phyloP scores from a whole-genome alignment of 2,329 filamentous ascomycete species.

The Magnaporthiopsis rhizophila region DNA sequence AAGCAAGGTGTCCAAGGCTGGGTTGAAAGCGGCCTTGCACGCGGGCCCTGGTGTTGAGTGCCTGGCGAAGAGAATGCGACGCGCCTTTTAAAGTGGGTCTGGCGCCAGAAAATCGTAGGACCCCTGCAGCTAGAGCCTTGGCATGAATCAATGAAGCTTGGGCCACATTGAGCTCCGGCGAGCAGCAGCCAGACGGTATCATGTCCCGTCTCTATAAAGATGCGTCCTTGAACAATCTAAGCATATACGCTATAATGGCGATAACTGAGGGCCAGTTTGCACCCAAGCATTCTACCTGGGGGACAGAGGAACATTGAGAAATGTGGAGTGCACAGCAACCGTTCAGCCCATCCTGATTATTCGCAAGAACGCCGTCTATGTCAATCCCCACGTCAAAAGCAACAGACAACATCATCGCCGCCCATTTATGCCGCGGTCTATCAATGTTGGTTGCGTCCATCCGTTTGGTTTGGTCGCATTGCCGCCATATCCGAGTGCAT shows the following conservation, averaged over 20 bases:
- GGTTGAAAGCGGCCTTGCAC: neutral
- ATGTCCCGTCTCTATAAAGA: too few relatives aligned
- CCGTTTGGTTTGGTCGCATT: neutral
- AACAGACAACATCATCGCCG: conserved; percentile 2
- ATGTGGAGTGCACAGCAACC: neutral
- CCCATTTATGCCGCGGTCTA: neutral
- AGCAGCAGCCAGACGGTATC: too few relatives aligned
- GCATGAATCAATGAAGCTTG: conserved; percentile 18
- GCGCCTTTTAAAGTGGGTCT: conserved; percentile 1
- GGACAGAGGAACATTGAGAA: neutral
- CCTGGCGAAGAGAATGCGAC: conserved; percentile 1
- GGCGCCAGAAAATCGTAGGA: neutral
- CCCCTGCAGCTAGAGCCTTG: neutral
- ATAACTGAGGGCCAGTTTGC: too few relatives aligned
- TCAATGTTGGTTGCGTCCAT: neutral
- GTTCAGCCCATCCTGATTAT: conserved; percentile 3
- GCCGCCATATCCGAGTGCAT: neutral
- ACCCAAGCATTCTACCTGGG: too few relatives aligned
- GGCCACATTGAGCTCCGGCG: conserved; percentile 10
- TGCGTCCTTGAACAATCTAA: too few relatives aligned
- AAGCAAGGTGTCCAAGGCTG: neutral
- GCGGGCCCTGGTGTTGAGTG: neutral
- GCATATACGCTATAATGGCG: too few relatives aligned
- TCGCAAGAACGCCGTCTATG: conserved; percentile 14
- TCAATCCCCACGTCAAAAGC: neutral